These are phyloP conservation scores for Brasilioporus rufonigricans DNA, from an alignment of 768 basidiomycete species.

Conservation along the genomic window DNA sequence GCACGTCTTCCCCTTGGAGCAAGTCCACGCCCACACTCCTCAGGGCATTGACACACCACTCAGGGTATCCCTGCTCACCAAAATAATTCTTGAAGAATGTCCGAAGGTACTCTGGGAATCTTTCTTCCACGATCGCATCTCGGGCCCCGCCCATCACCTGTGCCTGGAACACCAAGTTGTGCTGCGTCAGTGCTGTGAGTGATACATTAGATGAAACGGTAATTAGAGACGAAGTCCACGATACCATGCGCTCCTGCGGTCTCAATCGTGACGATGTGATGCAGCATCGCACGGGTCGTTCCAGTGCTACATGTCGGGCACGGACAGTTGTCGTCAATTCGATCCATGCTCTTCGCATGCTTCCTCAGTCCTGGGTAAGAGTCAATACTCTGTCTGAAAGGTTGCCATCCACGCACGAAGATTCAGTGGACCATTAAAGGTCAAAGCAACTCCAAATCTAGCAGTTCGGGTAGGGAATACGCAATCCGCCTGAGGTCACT, in stretches of 20 bases:
- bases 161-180: constrained; percentile 85
- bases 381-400: constrained; percentile 4
- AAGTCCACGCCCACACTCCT: constrained; percentile 82
- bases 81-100: constrained; percentile 80
- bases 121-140: constrained; percentile 73
- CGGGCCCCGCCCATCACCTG: constrained; percentile 84
- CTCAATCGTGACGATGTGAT: constrained; percentile 75
- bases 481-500: constrained; percentile 69
- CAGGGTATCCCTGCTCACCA: constrained; percentile 72
- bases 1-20: constrained; percentile 50
- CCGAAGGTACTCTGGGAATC: constrained; percentile 75
- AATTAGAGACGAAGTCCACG: constrained; percentile 16
- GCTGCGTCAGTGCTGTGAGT: constrained; percentile 67
- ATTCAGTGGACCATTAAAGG: constrained; percentile 78
- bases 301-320: constrained; percentile 80
- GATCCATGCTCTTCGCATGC: constrained; percentile 63
- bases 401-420: constrained; percentile 47
- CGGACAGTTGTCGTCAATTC: constrained; percentile 76
- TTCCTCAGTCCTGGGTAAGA: constrained; percentile 47
- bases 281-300: constrained; percentile 69
- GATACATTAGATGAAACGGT: constrained; percentile 13
- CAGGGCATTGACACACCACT: constrained; percentile 87
- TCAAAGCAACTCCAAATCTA: constrained; percentile 86
- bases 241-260: constrained; percentile 85
- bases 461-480: constrained; percentile 93